Conservation (phyloP, 768 basidiomycete genomes). For the Mycena metata region DNA sequence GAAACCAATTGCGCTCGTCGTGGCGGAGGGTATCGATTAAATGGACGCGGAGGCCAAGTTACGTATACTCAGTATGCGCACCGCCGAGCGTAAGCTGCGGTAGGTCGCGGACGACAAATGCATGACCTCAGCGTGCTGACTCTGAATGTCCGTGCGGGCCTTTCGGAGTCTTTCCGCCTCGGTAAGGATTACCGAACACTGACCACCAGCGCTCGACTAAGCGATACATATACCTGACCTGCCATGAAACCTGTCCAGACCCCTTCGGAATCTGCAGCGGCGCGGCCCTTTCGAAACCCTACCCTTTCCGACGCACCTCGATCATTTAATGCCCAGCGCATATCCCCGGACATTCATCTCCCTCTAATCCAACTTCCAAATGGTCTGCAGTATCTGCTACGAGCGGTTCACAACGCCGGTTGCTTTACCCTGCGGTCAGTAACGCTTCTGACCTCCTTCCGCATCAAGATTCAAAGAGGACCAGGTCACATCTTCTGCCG, state of each 20-base stretch:
- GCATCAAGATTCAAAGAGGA: neutral
- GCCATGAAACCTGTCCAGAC: too few species aligned
- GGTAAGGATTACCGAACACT: neutral
- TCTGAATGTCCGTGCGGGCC: too few species aligned
- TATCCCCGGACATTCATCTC: neutral
- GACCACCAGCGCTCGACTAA: neutral
- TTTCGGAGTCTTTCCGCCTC: too few species aligned
- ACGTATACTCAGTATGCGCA: conserved; percentile 54
- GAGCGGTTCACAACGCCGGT: conserved; percentile 20
- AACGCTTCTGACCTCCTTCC: neutral
- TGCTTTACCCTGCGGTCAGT: conserved; percentile 24
- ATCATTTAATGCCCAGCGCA: neutral
- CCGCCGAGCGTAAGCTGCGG: conserved; percentile 51
- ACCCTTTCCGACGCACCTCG: too few species aligned
- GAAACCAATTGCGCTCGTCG: conserved; percentile 42
- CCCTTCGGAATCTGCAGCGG: too few species aligned
- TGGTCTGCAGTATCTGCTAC: conserved; percentile 32
- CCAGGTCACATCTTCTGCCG: conserved; percentile 25
- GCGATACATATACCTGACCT: neutral
- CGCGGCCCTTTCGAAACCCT: too few species aligned
- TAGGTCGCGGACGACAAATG: conserved; percentile 38
- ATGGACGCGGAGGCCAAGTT: conserved; percentile 52
- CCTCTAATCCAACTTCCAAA: neutral
- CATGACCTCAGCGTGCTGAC: conserved; percentile 4
- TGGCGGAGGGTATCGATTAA: conserved; percentile 48